These are phyloP conservation scores for Zarea fungicola DNA, from an alignment of 2,329 filamentous ascomycete genomes.

Conservation along the genomic window DNA sequence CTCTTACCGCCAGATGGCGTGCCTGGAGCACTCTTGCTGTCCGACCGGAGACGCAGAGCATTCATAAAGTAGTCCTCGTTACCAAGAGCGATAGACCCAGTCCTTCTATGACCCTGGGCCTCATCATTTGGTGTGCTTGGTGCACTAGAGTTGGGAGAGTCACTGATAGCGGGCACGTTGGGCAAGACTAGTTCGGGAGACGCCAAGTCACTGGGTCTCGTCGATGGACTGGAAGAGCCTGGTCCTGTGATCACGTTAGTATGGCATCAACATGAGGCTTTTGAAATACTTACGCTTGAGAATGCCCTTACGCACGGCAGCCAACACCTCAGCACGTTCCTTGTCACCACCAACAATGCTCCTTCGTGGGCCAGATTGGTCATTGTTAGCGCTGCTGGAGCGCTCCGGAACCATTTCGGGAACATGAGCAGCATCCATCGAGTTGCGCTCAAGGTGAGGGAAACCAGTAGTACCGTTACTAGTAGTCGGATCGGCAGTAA, in stretches of 20 bases:
- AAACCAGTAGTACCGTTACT: constrained; percentile 70
- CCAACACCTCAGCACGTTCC: constrained; percentile 86
- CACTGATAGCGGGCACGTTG: constrained; percentile 58
- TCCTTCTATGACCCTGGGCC: constrained; percentile 58
- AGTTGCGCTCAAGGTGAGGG: constrained; percentile 78
- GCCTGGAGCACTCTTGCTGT: constrained; percentile 73
- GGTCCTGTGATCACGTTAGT: constrained; percentile 23
- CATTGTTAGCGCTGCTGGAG: constrained; percentile 51
- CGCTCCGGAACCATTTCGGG: constrained; percentile 44
- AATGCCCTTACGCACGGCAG: constrained; percentile 91
- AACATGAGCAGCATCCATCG: constrained; percentile 59
- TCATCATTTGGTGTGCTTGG: constrained; percentile 86
- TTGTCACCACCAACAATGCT: constrained; percentile 88
- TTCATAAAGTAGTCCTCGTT: constrained; percentile 89
- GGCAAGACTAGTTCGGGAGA: constrained; percentile 52
- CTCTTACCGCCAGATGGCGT: constrained; percentile 69
- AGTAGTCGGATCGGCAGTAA: constrained; percentile 58
- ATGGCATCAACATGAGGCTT: neutral
- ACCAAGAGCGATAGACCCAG: constrained; percentile 66
- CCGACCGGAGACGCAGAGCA: constrained; percentile 65
- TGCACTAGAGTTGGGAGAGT: constrained; percentile 78
- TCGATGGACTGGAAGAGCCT: constrained; percentile 64
- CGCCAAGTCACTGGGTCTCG: constrained; percentile 53
- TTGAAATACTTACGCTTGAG: constrained; percentile 64
- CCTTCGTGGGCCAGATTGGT: constrained; percentile 63